These are phyloP conservation scores for Fusarium coicis DNA, from an alignment of 2,329 filamentous ascomycete species.

Conservation along the genomic window DNA sequence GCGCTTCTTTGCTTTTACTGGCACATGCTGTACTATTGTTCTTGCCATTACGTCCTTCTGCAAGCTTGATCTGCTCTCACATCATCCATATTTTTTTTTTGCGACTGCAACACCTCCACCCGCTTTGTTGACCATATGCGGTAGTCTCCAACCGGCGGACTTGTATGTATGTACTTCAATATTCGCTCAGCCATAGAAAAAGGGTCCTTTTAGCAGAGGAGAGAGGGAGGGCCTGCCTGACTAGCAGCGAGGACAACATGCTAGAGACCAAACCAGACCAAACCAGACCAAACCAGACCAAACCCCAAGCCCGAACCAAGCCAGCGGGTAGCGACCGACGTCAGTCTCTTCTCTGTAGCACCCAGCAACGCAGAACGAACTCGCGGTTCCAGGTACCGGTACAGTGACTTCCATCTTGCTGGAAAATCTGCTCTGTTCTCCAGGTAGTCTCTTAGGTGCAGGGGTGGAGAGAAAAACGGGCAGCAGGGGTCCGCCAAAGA, in stretches of 20 bases:
- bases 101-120: constrained; percentile 18
- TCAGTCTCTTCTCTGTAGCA: constrained; percentile 3
- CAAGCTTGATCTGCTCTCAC: constrained; percentile 5
- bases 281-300: not conserved
- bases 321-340: constrained; percentile 22
- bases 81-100: constrained; percentile 3
- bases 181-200: constrained; percentile 11
- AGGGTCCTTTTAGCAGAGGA: not conserved
- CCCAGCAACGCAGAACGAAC: not conserved
- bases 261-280: constrained; percentile 1
- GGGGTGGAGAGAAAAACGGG: constrained; percentile 43
- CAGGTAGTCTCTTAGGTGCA: constrained; percentile 9
- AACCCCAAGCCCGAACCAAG: constrained; percentile 10
- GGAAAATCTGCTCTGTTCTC: constrained; percentile 25
- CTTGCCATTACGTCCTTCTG: not conserved
- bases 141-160: constrained; percentile 27
- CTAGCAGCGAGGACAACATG: constrained; percentile 25
- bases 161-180: constrained; percentile 6
- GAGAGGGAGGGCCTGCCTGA: not conserved
- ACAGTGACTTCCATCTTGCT: constrained; percentile 39
- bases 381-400: constrained; percentile 44
- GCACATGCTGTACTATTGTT: not conserved
- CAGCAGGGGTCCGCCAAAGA: constrained; percentile 35
- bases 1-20: constrained; percentile 38
- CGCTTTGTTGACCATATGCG: constrained; percentile 30